Conservation (phyloP, 1,284 basidiomycete species). For the Neolentinus lepideus region DNA sequence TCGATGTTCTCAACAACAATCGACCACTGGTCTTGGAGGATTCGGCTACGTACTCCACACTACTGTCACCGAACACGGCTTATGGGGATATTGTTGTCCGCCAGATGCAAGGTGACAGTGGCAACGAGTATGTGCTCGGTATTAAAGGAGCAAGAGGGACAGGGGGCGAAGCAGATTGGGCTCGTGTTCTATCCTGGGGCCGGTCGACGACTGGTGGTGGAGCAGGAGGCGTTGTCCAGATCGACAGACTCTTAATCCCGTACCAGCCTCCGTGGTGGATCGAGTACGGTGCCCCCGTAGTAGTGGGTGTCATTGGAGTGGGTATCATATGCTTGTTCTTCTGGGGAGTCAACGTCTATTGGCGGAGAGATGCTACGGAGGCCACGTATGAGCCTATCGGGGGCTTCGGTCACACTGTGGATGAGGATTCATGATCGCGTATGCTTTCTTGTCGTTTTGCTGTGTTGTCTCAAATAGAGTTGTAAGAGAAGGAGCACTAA, state of each 20-base stretch:
- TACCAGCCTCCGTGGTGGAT: constrained; percentile 83
- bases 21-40: constrained; percentile 69
- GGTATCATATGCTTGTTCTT: constrained; percentile 64
- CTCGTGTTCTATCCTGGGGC: constrained; percentile 75
- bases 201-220: constrained; percentile 66
- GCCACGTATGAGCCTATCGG: constrained; percentile 82
- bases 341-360: constrained; percentile 55
- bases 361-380: constrained; percentile 67
- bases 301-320: constrained; percentile 50
- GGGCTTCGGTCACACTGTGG: constrained; percentile 62
- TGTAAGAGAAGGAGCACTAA: background rate
- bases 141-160: constrained; percentile 84
- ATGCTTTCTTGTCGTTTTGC: constrained; percentile 7
- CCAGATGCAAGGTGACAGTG: constrained; percentile 33
- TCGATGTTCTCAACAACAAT: constrained; percentile 48
- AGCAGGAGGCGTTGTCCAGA: constrained; percentile 81
- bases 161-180: constrained; percentile 66
- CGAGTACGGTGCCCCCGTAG: constrained; percentile 56
- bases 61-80: constrained; percentile 51
- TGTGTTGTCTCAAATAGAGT: constrained; percentile 4
- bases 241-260: constrained; percentile 80
- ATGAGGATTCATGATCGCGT: constrained; percentile 24
- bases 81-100: constrained; percentile 84
- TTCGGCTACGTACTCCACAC: constrained; percentile 65
- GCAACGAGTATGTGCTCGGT: constrained; percentile 64